Base-by-base conservation (phyloP, 495 filamentous ascomycete species). In the Penicillium longicatenatum region DNA sequence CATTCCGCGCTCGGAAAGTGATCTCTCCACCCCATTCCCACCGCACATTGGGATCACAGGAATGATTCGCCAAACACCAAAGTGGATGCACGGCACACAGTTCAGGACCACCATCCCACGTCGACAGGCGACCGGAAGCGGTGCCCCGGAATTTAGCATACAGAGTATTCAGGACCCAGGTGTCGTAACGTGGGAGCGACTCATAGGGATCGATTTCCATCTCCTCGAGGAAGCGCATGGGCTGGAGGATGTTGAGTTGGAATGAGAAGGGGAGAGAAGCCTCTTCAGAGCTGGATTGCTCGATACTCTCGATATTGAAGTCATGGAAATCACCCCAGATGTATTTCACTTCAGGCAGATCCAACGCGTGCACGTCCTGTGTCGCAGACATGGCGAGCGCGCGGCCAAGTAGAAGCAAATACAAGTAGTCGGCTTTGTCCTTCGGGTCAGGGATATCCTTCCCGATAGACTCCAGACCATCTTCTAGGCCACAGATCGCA, bases 11-110 rank as follows among this genome's bases (percentile, higher is more conserved):
- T 43, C 73, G 68, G 64, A 97, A 88, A 11, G 84, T 84, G 72
- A 97, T 95, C 55, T 84, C 86, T 0, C 90, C 92, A 20, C 88
- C 88, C 89, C 93, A 98, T 64, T 95, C 91, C 94, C 94, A 98
- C 1, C 80, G 77, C 46, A 97, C 91, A 73, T 96, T 97, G 11
- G 94, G 94, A 69, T 95, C 85, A 71, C 94, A 98, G 58, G 88
- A 89, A 71, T 98, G 95, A 58, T 98, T 98, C 14, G 93, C 93
- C 37, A 91, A 70, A 70, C 83, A 89, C 84, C 88, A 91, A 33
- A 89, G 70, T 51, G 86, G 84, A 69, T 91, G 88, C 47, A 90
- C 88, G 29, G 91, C 91, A 39, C 86, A 88, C 10, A 94, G 83
- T 55, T 94, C 90, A 0, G 91, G 91, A 19, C 88, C 79, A 17